Evolutionary conservation across 2,329 filamentous ascomycete species (phyloP).

Genomic region (Alternaria solani): DNA sequence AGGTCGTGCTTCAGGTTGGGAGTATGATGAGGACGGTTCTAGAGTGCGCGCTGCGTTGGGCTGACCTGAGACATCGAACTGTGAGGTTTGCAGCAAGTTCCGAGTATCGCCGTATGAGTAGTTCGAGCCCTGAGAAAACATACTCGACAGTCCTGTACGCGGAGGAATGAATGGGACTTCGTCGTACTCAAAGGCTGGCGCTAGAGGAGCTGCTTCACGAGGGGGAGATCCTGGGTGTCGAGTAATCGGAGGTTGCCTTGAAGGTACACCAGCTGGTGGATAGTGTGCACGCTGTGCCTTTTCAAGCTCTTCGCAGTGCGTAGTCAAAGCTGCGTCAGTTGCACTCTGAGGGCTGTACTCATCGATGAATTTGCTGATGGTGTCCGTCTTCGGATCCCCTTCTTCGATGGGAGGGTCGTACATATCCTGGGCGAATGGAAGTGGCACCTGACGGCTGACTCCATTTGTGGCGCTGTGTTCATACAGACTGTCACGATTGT

Average conservation of each 20-base stretch:
- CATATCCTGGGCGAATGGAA: slow-evolving; percentile 21
- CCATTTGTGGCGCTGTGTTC: slow-evolving; percentile 19
- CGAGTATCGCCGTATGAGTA: slow-evolving; percentile 50
- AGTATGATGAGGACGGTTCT: slow-evolving; percentile 37
- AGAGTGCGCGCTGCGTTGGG: slow-evolving; percentile 8
- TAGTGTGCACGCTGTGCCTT: neutral
- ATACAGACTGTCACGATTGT: slow-evolving; percentile 25
- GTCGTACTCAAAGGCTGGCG: slow-evolving; percentile 37
- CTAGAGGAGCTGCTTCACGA: slow-evolving; percentile 32
- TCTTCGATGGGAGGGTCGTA: slow-evolving; percentile 20
- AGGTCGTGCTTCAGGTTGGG: slow-evolving; percentile 18
- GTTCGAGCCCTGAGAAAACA: slow-evolving; percentile 37
- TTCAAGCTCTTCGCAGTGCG: neutral
- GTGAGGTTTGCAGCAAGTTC: slow-evolving; percentile 38
- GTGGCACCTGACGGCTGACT: slow-evolving; percentile 20
- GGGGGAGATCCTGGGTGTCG: slow-evolving; percentile 35
- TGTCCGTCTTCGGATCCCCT: slow-evolving; percentile 39
- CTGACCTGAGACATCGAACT: slow-evolving; percentile 9
- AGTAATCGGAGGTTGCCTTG: slow-evolving; percentile 16
- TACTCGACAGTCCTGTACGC: slow-evolving; percentile 26
- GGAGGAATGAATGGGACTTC: slow-evolving; percentile 13
- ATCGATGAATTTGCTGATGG: slow-evolving; percentile 45
- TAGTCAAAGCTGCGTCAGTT: slow-evolving; percentile 10
- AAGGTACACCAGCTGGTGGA: neutral
- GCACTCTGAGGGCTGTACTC: slow-evolving; percentile 30